Percentiles rank a stretch among this genome's conserved stretches.
These are phyloP conservation scores for Diaporthe helianthi DNA, from an alignment of 2,329 filamentous ascomycete species.

Conservation along the genomic window DNA sequence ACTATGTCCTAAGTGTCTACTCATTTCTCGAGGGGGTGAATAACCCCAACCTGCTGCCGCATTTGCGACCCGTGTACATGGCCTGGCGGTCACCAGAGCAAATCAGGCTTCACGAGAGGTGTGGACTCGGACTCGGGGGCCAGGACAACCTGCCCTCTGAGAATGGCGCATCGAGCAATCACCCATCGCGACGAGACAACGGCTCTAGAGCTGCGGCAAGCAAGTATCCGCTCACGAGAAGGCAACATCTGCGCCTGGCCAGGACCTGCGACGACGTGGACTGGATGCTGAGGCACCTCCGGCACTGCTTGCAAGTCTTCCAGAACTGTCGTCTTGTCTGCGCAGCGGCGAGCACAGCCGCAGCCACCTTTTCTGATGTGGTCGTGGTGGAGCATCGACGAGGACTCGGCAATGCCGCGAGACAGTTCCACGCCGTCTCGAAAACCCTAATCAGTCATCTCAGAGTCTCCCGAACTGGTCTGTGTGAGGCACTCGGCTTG, in stretches of 20 bases:
- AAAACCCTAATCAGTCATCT: background rate
- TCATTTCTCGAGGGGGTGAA: background rate
- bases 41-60: background rate
- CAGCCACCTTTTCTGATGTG: no score
- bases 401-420: background rate
- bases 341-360: background rate
- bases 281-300: background rate
- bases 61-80: background rate
- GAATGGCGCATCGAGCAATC: background rate
- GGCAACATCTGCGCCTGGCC: background rate
- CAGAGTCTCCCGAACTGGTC: background rate
- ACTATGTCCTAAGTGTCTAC: slow-evolving; percentile 13
- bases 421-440: background rate
- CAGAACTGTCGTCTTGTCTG: background rate
- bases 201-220: background rate
- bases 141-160: background rate
- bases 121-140: background rate
- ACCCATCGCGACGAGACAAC: background rate
- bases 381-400: background rate
- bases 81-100: slow-evolving; percentile 11
- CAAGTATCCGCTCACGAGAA: slow-evolving; percentile 3
- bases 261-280: background rate
- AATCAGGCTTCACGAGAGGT: background rate
- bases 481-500: slow-evolving; percentile 3
- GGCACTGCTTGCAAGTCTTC: background rate